Evolutionary conservation across 306 rosid genomes (phyloP), one percentile per base, ranked within the genome.

Genomic region (Quercus rubra): DNA sequence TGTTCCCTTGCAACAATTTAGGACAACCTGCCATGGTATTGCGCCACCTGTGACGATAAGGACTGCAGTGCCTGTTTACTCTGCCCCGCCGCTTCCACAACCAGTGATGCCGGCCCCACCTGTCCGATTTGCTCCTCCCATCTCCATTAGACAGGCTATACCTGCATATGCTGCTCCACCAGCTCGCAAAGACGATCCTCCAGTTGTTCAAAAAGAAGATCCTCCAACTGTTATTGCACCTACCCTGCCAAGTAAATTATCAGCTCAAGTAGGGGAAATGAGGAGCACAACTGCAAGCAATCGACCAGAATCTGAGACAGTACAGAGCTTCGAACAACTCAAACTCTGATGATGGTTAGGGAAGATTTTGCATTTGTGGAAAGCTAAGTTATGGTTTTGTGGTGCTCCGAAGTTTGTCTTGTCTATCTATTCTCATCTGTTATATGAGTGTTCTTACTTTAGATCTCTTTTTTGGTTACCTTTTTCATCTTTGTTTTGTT

Each of bases 1-100:
- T 74, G 93, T 96, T 56, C 99, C 98, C 31, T 86, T 93, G 55
- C 86, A 87, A 78, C 98, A 93, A 80, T 86, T 89, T 85, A 86
- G 98, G 76, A 76, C 91, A 51, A 77, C 98, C 70, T 96, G 97
- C 87, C 97, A 78, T 64, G 93, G 98, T 19, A 83, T 89, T 23
- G 99, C 99, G 3, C 98, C 96, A 1, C 94, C 99, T 0, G 99
- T 96, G 78, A 93, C 96, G 11, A 85, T 96, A 68, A 86, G 99
- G 80, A 91, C 89, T 33, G 83, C 93, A 10, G 85, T 96, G 55
- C 99, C 98, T 31, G 97, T 93, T 76, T 96, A 83, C 86, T 90
- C 98, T 6, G 96, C 99, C 61, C 98, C 97, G 8, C 96, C 97
- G 18, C 86, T 82, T 43, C 98, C 94, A 4, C 90, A 87, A 72